Conservation (phyloP, 1,284 basidiomycete genomes). For the Heterobasidion annosum region DNA sequence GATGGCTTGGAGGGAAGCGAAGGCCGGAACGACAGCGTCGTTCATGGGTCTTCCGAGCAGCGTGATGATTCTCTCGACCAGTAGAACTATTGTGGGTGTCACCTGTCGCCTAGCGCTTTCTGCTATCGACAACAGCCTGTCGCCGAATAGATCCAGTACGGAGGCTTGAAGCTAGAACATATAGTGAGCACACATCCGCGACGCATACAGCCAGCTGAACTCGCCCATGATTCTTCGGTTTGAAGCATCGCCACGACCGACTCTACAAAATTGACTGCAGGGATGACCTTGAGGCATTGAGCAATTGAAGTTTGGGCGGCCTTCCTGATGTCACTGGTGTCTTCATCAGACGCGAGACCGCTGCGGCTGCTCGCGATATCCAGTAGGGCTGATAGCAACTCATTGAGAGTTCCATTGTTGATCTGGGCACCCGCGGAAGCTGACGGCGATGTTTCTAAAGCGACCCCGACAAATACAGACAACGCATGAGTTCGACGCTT, state of each 20-base stretch:
- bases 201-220: slow-evolving; percentile 17
- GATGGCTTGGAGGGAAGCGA: slow-evolving; percentile 53
- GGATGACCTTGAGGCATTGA: slow-evolving; percentile 48
- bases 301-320: slow-evolving; percentile 39
- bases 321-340: slow-evolving; percentile 32
- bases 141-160: slow-evolving; percentile 57
- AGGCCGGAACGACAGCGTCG: slow-evolving; percentile 32
- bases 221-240: slow-evolving; percentile 22
- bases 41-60: slow-evolving; percentile 36
- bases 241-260: slow-evolving; percentile 45
- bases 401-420: slow-evolving; percentile 19
- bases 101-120: slow-evolving; percentile 46
- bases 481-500: slow-evolving; percentile 61
- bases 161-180: slow-evolving; percentile 44
- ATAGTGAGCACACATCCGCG: background rate
- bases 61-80: slow-evolving; percentile 40
- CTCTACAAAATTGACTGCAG: slow-evolving; percentile 55
- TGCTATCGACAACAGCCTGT: slow-evolving; percentile 57
- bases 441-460: slow-evolving; percentile 23
- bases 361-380: slow-evolving; percentile 27
- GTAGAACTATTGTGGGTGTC: slow-evolving; percentile 37
- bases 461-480: slow-evolving; percentile 46
- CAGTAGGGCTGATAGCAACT: slow-evolving; percentile 37
- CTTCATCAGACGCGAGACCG: slow-evolving; percentile 22
- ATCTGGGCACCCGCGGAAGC: slow-evolving; percentile 4